phyloP scores from a whole-genome alignment of 257 asterid species.

The Thymus quinquecostatus region DNA sequence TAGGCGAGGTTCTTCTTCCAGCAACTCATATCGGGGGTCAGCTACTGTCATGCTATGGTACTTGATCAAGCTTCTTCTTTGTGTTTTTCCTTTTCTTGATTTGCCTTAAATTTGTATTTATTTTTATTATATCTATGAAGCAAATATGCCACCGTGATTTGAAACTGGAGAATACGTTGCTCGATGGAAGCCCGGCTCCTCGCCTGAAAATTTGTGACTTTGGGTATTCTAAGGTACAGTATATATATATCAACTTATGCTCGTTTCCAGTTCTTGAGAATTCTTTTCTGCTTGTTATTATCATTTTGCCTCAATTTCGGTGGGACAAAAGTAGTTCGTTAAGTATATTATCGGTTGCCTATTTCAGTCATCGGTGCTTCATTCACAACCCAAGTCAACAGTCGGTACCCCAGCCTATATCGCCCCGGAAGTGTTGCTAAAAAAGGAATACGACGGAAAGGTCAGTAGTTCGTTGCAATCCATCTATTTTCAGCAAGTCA shows the following conservation, averaged over 20 bases:
- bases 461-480: constrained; percentile 38
- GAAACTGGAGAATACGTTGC: constrained; percentile 89
- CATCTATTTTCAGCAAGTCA: neutral
- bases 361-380: constrained; percentile 93
- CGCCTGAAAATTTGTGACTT: constrained; percentile 95
- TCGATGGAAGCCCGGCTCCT: constrained; percentile 96
- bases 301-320: neutral
- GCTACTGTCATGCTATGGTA: constrained; percentile 98
- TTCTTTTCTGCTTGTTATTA: neutral
- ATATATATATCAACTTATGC: constrained; percentile 2
- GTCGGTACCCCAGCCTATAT: constrained; percentile 99
- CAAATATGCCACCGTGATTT: constrained; percentile 98
- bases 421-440: constrained; percentile 94
- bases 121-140: constrained; percentile 42
- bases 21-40: constrained; percentile 98
- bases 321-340: neutral
- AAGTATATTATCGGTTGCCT: constrained; percentile 1
- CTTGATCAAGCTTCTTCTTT: constrained; percentile 10
- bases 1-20: constrained; percentile 98
- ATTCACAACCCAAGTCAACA: constrained; percentile 99
- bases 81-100: neutral
- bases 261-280: neutral
- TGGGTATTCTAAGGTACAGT: constrained; percentile 89
- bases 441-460: constrained; percentile 99
- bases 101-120: neutral